A percentile compares a stretch with the other conserved stretches of the same genome.
Evolutionary conservation across 805 yeast genomes (phyloP).

Genomic region (Lipomyces orientalis): DNA sequence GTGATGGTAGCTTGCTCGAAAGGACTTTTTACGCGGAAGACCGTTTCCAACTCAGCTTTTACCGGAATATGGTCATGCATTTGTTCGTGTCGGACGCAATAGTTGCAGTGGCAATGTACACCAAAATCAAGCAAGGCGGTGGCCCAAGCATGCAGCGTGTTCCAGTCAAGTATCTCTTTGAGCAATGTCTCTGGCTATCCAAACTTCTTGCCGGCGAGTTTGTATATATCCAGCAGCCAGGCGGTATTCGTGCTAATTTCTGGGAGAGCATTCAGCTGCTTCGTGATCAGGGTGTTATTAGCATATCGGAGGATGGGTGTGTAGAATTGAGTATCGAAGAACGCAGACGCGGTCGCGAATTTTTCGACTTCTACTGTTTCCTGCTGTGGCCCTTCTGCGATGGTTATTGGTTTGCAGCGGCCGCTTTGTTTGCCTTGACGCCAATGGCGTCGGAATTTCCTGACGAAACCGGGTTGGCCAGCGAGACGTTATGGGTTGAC

Average conservation of each 20-base stretch:
- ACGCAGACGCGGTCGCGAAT: slow-evolving; percentile 41
- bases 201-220: slow-evolving; percentile 49
- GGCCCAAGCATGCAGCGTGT: slow-evolving; percentile 39
- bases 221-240: slow-evolving; percentile 45
- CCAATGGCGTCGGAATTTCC: slow-evolving; percentile 37
- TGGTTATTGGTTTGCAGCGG: slow-evolving; percentile 51
- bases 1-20: slow-evolving; percentile 45
- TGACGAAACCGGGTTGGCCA: slow-evolving; percentile 5
- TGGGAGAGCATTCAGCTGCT: slow-evolving; percentile 43
- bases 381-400: slow-evolving; percentile 53
- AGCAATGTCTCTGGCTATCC: slow-evolving; percentile 47
- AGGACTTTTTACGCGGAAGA: slow-evolving; percentile 52
- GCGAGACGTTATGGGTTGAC: slow-evolving; percentile 43
- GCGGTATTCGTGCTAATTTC: slow-evolving; percentile 47
- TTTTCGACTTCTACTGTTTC: slow-evolving; percentile 51
- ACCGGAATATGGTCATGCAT: slow-evolving; percentile 63
- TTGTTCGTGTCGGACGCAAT: slow-evolving; percentile 59
- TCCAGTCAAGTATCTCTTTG: slow-evolving; percentile 41
- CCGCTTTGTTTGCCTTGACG: slow-evolving; percentile 46
- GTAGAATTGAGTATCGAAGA: slow-evolving; percentile 37
- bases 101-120: slow-evolving; percentile 51
- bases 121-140: slow-evolving; percentile 42
- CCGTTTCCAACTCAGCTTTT: slow-evolving; percentile 61
- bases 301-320: slow-evolving; percentile 35
- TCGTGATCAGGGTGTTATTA: slow-evolving; percentile 43